Percentiles rank a stretch among this genome's conserved stretches.
phyloP scores from a whole-genome alignment of 225 moss, liverwort and hornwort genomes.

The Bryum argenteum region DNA sequence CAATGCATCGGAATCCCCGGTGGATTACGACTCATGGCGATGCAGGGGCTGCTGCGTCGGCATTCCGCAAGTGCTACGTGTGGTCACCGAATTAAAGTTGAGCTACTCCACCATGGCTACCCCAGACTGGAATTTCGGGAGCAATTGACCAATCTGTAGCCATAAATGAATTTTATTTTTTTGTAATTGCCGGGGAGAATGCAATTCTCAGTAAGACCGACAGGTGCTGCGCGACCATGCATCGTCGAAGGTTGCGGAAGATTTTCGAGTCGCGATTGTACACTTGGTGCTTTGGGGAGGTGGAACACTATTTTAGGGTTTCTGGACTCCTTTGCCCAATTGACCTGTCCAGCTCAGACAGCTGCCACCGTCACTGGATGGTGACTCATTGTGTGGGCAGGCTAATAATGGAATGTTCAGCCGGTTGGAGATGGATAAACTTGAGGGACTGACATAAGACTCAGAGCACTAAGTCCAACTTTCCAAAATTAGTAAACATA shows the following conservation, averaged over 20 bases:
- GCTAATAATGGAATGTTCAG: too few species aligned
- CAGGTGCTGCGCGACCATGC: slow-evolving; percentile 2
- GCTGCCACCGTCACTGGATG: too few species aligned
- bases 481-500: too few species aligned
- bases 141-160: too few species aligned
- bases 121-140: background rate
- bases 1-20: background rate
- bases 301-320: background rate
- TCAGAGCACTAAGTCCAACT: too few species aligned
- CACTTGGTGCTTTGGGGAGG: background rate
- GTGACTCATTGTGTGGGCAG: too few species aligned
- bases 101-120: background rate
- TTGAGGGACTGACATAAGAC: too few species aligned
- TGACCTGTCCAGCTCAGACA: background rate
- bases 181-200: background rate
- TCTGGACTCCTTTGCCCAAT: background rate
- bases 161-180: background rate
- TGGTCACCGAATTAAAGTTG: too few species aligned
- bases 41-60: background rate
- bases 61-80: slow-evolving; percentile 5
- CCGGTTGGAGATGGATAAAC: too few species aligned
- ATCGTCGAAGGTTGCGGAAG: background rate
- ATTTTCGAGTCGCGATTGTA: background rate
- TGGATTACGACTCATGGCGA: background rate
- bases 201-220: background rate